These are phyloP conservation scores for Zalaria obscura DNA, from an alignment of 2,329 filamentous ascomycete genomes.

Conservation along the genomic window DNA sequence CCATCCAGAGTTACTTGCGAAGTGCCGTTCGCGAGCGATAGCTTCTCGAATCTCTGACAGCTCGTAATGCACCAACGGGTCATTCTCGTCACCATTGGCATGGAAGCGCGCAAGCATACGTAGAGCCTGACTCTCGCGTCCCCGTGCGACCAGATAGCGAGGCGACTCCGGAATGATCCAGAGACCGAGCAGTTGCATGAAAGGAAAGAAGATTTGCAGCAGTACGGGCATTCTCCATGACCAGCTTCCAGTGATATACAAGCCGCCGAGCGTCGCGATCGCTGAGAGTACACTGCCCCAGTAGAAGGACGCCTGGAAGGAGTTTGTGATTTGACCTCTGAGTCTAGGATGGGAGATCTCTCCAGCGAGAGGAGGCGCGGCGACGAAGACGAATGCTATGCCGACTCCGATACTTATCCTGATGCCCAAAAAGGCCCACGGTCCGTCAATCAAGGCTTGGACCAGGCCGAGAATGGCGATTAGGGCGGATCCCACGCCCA, in stretches of 20 bases:
- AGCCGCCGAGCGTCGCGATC: constrained; percentile 10
- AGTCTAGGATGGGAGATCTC: constrained; percentile 30
- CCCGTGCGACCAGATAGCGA: constrained; percentile 11
- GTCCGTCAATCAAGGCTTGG: constrained; percentile 10
- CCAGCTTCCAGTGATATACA: constrained; percentile 10
- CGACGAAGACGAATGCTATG: constrained; percentile 18
- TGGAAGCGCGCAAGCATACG: constrained; percentile 27
- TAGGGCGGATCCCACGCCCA: constrained; percentile 8
- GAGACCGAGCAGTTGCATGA: constrained; percentile 10
- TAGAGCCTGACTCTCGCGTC: constrained; percentile 13
- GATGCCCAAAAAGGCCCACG: constrained; percentile 10
- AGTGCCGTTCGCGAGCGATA: constrained; percentile 40
- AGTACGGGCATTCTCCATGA: constrained; percentile 14
- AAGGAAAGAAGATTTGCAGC: constrained; percentile 11
- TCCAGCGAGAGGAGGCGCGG: constrained; percentile 25
- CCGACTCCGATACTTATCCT: constrained; percentile 19
- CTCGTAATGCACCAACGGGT: constrained; percentile 42
- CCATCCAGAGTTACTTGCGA: constrained; percentile 24
- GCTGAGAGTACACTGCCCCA: constrained; percentile 13
- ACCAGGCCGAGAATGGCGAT: constrained; percentile 10
- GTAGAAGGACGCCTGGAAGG: constrained; percentile 16
- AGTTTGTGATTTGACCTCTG: constrained; percentile 19
- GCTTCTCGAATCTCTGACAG: constrained; percentile 46
- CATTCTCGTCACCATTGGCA: constrained; percentile 28
- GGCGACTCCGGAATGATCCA: constrained; percentile 12